Percentiles rank a stretch among this genome's conserved stretches.
phyloP scores from a whole-genome alignment of 805 yeast species.

The Helenozyma rhizophorensis region DNA sequence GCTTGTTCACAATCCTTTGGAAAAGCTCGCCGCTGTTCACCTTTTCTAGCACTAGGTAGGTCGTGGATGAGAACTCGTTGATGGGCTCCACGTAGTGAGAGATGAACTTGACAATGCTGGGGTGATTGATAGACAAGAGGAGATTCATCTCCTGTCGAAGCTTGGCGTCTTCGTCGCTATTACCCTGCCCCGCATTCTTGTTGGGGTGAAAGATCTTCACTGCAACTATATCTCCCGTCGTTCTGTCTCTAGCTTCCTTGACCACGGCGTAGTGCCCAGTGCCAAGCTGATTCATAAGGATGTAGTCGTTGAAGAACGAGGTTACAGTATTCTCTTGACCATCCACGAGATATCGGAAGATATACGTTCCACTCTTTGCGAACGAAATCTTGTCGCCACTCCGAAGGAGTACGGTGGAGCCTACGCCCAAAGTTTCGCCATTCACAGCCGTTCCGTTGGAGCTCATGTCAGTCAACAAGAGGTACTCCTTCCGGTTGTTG shows the following conservation, averaged over 20 bases:
- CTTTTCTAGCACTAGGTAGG: constrained; percentile 67
- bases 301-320: constrained; percentile 55
- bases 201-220: constrained; percentile 68
- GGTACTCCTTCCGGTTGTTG: constrained; percentile 31
- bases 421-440: constrained; percentile 48
- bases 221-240: constrained; percentile 60
- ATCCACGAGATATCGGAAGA: constrained; percentile 43
- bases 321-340: constrained; percentile 13
- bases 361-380: constrained; percentile 46
- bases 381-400: constrained; percentile 63
- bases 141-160: constrained; percentile 67
- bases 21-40: constrained; percentile 73
- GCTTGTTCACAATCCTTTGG: constrained; percentile 65
- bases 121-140: constrained; percentile 60
- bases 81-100: constrained; percentile 53
- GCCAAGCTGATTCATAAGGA: constrained; percentile 59
- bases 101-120: constrained; percentile 63
- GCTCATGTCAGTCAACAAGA: constrained; percentile 51
- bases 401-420: constrained; percentile 45
- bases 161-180: constrained; percentile 23
- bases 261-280: constrained; percentile 82
- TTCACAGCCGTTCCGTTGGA: constrained; percentile 69
- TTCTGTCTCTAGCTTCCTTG: constrained; percentile 57
- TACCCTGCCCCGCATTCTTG: constrained; percentile 28
- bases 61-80: constrained; percentile 47